Base-by-base conservation (phyloP, 1,284 basidiomycete genomes). In the Cryptococcus deneoformans region DNA sequence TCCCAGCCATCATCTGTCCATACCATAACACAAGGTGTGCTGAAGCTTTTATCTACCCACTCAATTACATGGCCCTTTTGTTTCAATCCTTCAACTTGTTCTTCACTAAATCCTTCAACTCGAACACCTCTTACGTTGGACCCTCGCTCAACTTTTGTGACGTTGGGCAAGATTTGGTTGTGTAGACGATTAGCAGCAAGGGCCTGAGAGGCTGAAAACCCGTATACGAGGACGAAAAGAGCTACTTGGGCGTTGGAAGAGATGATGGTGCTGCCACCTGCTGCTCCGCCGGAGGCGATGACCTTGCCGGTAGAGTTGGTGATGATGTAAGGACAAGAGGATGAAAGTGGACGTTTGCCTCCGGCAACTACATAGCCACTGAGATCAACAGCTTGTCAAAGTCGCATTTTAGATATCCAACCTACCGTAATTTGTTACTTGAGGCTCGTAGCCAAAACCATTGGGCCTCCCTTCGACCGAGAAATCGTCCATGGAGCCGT, bases 401-500 rank as follows among this genome's bases (percentile, higher is more conserved):
- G 20, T 20, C 12, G 8, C 12, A n/a, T 20, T 44, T 8, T 7
- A 20, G 12, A 35, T 20, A 24, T 20, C 40, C 3, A n/a, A 58
- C 67, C 50, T 35, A 70, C 71, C 68, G 40, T 60, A 73, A 58
- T 77, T 77, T 2, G 73, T 59, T 5, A 57, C 53, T 10, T 66
- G 63, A 0, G 73, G 73, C 40, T 69, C 70, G 42, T 73, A 76
- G 1, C 76, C 76, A 34, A 65, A 68, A 9, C 60, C 63, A 56
- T 77, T 76, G 1, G 66, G 52, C 49, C 61, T 54, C 5, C 72
- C 73, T 46, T 68, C 57, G 6, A 75, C 62, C 8, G 66, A 67
- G 49, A 77, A 77, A 61, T 77, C 76, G 47, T 76, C 71, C 64
- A 76, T 70, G 1, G 60, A 64, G 57, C 76, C 70, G 56, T 77